phyloP scores from a whole-genome alignment of 108 stramenopile genomes.

The Discostella pseudostelligera region DNA sequence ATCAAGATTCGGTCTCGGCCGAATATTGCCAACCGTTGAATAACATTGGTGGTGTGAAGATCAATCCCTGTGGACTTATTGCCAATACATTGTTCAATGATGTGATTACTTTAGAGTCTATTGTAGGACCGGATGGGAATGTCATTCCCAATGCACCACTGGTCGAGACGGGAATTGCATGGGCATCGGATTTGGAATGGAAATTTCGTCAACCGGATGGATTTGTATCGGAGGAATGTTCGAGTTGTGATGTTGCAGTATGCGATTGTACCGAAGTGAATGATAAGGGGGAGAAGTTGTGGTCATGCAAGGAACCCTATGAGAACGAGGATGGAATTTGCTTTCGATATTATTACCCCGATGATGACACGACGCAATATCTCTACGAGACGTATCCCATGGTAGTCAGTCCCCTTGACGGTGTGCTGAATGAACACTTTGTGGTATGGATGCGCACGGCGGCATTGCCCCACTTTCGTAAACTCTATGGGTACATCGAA shows the following conservation, averaged over 20 bases:
- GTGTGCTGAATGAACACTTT: conserved; percentile 97
- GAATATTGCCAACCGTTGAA: conserved; percentile 61
- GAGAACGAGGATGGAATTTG: conserved; percentile 56
- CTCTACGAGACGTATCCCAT: conserved; percentile 84
- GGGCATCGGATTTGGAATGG: conserved; percentile 90
- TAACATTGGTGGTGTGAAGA: conserved; percentile 47
- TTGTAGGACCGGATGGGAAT: conserved; percentile 40
- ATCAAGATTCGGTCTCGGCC: conserved; percentile 22
- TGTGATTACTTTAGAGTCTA: conserved; percentile 54
- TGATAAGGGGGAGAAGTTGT: conserved; percentile 24
- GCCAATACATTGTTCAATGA: conserved; percentile 99
- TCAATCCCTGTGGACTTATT: conserved; percentile 98
- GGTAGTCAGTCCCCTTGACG: conserved; percentile 80
- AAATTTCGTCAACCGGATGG: conserved; percentile 84
- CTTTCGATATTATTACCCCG: conserved; percentile 88
- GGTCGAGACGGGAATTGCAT: conserved; percentile 92
- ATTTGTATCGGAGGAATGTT: conserved; percentile 59
- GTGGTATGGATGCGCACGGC: conserved; percentile 99
- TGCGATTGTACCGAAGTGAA: conserved; percentile 58
- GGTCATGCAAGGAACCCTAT: conserved; percentile 64
- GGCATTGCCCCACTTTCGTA: conserved; percentile 91
- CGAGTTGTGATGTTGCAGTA: conserved; percentile 39
- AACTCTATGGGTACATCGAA: conserved; percentile 95
- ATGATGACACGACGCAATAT: conserved; percentile 81
- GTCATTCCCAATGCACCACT: conserved; percentile 48